These are phyloP conservation scores for Calonectria henricotiae DNA, from an alignment of 2,329 filamentous ascomycete species.

Conservation along the genomic window DNA sequence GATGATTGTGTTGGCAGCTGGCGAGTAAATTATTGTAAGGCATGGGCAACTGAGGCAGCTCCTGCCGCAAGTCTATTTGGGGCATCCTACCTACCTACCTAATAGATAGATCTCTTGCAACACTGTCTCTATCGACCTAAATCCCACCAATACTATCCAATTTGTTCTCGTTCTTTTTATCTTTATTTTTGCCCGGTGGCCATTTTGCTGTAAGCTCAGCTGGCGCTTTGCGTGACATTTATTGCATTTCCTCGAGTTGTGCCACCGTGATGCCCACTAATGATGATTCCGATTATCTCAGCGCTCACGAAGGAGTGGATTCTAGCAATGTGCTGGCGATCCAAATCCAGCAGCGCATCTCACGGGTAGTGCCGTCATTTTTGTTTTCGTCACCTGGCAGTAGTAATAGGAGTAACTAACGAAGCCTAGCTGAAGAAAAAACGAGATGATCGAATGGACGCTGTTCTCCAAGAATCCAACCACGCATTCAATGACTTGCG, in stretches of 20 bases:
- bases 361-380: slow-evolving; percentile 41
- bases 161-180: not conserved
- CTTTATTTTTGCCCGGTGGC: not conserved
- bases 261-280: slow-evolving; percentile 36
- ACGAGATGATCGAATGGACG: slow-evolving; percentile 51
- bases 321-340: slow-evolving; percentile 45
- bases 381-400: not conserved
- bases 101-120: slow-evolving; percentile 19
- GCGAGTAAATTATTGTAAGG: not conserved
- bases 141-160: not conserved
- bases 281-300: slow-evolving; percentile 40
- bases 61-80: slow-evolving; percentile 11
- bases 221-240: not conserved
- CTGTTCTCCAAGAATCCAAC: slow-evolving; percentile 47
- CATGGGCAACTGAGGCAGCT: slow-evolving; percentile 23
- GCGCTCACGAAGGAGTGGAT: slow-evolving; percentile 46
- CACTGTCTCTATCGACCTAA: not conserved
- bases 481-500: slow-evolving; percentile 51
- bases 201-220: not conserved
- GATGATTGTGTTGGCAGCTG: slow-evolving; percentile 26
- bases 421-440: slow-evolving; percentile 53
- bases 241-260: not conserved
- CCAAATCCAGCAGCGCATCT: slow-evolving; percentile 52
- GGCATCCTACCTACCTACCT: slow-evolving; percentile 14
- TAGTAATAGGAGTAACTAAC: slow-evolving; percentile 13